Conservation (phyloP, 2,329 filamentous ascomycete species). For the Setomelanomma holmii region DNA sequence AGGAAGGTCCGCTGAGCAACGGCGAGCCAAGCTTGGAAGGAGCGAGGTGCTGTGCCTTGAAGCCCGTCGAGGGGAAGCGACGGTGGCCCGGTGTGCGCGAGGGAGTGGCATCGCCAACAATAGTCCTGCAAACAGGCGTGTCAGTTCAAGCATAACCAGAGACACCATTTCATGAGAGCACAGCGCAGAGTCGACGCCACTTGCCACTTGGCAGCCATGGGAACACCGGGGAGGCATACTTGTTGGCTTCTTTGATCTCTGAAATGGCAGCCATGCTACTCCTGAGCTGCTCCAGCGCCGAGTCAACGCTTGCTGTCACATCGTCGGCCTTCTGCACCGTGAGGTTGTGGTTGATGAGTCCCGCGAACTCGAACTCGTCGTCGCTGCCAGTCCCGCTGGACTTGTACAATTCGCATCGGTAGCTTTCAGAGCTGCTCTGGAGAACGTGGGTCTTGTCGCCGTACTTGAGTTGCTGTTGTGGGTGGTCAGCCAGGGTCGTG, state of each 20-base stretch:
- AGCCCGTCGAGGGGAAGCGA: conserved; percentile 45
- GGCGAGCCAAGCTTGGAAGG: conserved; percentile 51
- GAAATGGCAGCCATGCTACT: conserved; percentile 66
- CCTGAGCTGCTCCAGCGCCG: conserved; percentile 65
- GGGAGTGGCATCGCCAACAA: conserved; percentile 44
- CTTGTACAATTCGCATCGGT: conserved; percentile 65
- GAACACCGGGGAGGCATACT: conserved; percentile 50
- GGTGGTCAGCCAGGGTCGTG: conserved; percentile 38
- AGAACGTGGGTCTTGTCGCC: conserved; percentile 64
- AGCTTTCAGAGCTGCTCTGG: conserved; percentile 60
- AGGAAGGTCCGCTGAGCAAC: conserved; percentile 47
- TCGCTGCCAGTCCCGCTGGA: conserved; percentile 45
- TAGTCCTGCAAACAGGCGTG: conserved; percentile 43
- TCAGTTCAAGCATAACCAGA: conserved; percentile 11
- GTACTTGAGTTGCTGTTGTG: conserved; percentile 60
- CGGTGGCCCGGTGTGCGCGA: conserved; percentile 43
- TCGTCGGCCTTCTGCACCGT: conserved; percentile 62
- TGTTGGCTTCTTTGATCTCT: conserved; percentile 67
- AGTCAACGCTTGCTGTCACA: conserved; percentile 63
- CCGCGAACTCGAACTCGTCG: conserved; percentile 60
- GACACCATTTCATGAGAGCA: conserved; percentile 11
- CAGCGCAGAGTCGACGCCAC: conserved; percentile 13
- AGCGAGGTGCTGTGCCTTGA: conserved; percentile 44
- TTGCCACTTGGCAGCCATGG: conserved; percentile 27
- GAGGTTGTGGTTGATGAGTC: conserved; percentile 64